Base-by-base conservation (phyloP, 495 filamentous ascomycete genomes). In the Margaritispora aquatica region DNA sequence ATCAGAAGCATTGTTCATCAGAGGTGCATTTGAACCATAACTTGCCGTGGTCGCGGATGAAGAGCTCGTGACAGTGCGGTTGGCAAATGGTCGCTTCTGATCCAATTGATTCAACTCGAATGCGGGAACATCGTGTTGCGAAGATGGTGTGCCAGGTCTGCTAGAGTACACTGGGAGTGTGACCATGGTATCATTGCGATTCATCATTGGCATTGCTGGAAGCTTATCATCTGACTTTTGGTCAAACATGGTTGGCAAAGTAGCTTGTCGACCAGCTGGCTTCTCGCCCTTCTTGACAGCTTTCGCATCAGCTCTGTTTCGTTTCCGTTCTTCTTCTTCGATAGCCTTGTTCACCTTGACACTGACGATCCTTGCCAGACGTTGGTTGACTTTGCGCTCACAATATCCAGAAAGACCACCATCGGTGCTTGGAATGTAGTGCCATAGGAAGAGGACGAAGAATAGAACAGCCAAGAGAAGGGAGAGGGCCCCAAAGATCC, bases 381-480 rank as follows among this genome's bases (percentile, higher is more conserved):
- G 79, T 46, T 77, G 84, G 67, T 95, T 91, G 68, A 96, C 84
- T 74, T 96, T 96, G 17, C 91, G 83, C 58, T 88, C 85, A 68
- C 93, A 97, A 73, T 95, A 98, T 15, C 84, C 84, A 13, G 82
- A 80, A 21, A 98, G 77, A 1, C 85, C 83, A n/a, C 88, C 88
- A 68, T 96, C 90, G 24, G 78, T 74, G 11, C 77, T 76, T 3
- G 90, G 89, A 58, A 98, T 95, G 63, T 90, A 88, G 71, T 90
- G 87, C 80, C 89, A 96, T 2, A 98, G 79, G 75, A 94, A 98
- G 59, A 86, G 78, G 26, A 96, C 70, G 70, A 96, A 98, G 41
- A 95, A 81, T 1, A 93, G 59, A 44, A 83, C 73, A 0, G 89
- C 89, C 9, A 89, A 63, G 7, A 89, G 67, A 47, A 98, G 77